Percentiles rank a stretch among this genome's conserved stretches.
These are phyloP conservation scores for Neoboletus magnificus DNA, from an alignment of 768 basidiomycete species.

Conservation along the genomic window DNA sequence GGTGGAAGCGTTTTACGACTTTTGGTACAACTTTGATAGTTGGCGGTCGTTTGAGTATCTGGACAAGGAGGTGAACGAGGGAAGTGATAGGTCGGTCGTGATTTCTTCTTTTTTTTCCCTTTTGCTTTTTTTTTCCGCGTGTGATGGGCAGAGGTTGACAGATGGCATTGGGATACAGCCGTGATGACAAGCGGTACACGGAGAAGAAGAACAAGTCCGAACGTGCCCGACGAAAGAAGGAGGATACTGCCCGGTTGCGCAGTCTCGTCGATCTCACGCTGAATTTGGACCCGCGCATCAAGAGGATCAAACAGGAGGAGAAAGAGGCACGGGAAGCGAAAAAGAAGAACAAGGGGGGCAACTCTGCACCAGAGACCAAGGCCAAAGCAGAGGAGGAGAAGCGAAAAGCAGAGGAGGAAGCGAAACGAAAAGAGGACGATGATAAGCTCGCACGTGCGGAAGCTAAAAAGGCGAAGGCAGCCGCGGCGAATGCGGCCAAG, in stretches of 20 bases:
- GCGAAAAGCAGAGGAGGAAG: constrained; percentile 67
- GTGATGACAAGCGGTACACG: constrained; percentile 97
- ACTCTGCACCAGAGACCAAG: constrained; percentile 45
- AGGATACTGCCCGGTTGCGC: constrained; percentile 89
- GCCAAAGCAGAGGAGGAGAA: constrained; percentile 54
- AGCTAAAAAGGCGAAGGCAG: constrained; percentile 81
- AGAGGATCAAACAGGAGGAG: constrained; percentile 93
- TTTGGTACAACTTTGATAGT: constrained; percentile 99
- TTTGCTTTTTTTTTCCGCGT: neutral
- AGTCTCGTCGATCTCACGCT: constrained; percentile 84
- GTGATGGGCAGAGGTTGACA: constrained; percentile 10
- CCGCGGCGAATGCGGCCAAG: constrained; percentile 87
- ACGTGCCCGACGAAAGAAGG: constrained; percentile 94
- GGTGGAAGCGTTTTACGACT: constrained; percentile 95
- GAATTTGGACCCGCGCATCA: constrained; percentile 89
- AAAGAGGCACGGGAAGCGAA: constrained; percentile 93
- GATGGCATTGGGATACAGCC: constrained; percentile 44
- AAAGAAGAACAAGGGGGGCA: constrained; percentile 56
- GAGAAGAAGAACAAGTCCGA: constrained; percentile 99
- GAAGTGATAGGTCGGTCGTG: constrained; percentile 77
- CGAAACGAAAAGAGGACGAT: constrained; percentile 74
- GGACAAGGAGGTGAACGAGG: constrained; percentile 98
- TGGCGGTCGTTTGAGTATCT: constrained; percentile 98
- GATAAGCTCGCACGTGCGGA: constrained; percentile 74
- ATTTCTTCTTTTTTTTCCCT: neutral